Percentiles rank a stretch among this genome's conserved stretches.
Conservation (phyloP, 1,139 yeast genomes). For the Yamadazyma membranifaciens region DNA sequence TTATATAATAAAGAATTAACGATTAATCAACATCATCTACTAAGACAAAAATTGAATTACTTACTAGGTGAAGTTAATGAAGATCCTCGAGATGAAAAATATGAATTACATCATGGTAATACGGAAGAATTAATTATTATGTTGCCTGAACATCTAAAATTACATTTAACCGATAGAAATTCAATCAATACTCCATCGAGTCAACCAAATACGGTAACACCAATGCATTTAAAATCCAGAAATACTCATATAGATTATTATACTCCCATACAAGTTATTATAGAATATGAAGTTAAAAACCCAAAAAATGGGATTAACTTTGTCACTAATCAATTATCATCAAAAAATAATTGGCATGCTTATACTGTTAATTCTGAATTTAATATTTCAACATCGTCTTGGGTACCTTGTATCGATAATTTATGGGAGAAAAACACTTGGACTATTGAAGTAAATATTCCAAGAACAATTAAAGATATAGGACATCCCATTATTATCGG, state of each 20-base stretch:
- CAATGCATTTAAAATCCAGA: conserved; percentile 36
- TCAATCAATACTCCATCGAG: conserved; percentile 43
- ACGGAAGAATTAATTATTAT: conserved; percentile 71
- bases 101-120: conserved; percentile 32
- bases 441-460: conserved; percentile 83
- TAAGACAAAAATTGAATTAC: conserved; percentile 61
- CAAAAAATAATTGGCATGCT: conserved; percentile 67
- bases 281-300: conserved; percentile 64
- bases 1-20: conserved; percentile 42
- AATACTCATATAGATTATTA: conserved; percentile 43
- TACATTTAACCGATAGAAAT: conserved; percentile 57
- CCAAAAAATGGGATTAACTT: conserved; percentile 79
- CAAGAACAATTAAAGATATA: conserved; percentile 74
- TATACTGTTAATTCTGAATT: conserved; percentile 79
- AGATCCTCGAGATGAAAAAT: conserved; percentile 25
- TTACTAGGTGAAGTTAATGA: conserved; percentile 53
- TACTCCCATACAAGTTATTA: conserved; percentile 70
- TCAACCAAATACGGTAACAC: conserved; percentile 35
- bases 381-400: conserved; percentile 82
- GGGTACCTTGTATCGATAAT: conserved; percentile 96
- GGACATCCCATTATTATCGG: conserved; percentile 50
- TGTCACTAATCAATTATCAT: conserved; percentile 44
- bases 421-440: conserved; percentile 89
- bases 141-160: conserved; percentile 69
- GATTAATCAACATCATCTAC: conserved; percentile 61